Conservation (phyloP, 768 basidiomycete genomes). For the Boletus rex-veris region DNA sequence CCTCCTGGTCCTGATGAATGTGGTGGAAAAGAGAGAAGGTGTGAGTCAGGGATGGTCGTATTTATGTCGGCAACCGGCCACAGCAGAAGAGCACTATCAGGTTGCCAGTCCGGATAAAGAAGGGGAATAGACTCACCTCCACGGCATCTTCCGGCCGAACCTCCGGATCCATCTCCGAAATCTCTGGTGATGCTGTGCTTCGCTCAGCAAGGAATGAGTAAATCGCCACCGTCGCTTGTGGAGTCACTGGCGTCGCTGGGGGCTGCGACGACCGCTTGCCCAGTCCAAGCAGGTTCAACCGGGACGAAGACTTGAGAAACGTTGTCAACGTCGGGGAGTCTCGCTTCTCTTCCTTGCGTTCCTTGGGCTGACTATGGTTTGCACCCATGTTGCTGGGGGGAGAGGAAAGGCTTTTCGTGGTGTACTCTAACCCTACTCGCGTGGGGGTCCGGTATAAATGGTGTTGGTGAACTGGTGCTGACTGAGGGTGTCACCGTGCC, state of each 20-base stretch:
- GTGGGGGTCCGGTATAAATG: slow-evolving; percentile 19
- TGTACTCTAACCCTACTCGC: slow-evolving; percentile 16
- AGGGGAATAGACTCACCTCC: slow-evolving; percentile 6
- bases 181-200: slow-evolving; percentile 25
- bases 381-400: slow-evolving; percentile 21
- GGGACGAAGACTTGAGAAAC: slow-evolving; percentile 27
- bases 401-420: not conserved
- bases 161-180: slow-evolving; percentile 17
- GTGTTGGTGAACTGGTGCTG: not conserved
- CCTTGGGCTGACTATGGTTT: slow-evolving; percentile 26
- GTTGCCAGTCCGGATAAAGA: slow-evolving; percentile 1
- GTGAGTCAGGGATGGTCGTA: slow-evolving; percentile 10
- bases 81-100: slow-evolving; percentile 15
- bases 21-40: slow-evolving; percentile 5
- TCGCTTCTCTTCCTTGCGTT: slow-evolving; percentile 23
- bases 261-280: slow-evolving; percentile 30
- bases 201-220: slow-evolving; percentile 11
- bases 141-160: slow-evolving; percentile 27
- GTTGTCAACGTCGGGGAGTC: slow-evolving; percentile 20
- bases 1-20: slow-evolving; percentile 15
- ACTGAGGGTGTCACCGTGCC: slow-evolving; percentile 23
- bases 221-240: slow-evolving; percentile 6
- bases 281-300: slow-evolving; percentile 27
- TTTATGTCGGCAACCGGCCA: slow-evolving; percentile 14
- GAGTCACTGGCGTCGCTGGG: slow-evolving; percentile 26